Conservation (phyloP, 805 yeast species). For the Saturnispora bothae region DNA sequence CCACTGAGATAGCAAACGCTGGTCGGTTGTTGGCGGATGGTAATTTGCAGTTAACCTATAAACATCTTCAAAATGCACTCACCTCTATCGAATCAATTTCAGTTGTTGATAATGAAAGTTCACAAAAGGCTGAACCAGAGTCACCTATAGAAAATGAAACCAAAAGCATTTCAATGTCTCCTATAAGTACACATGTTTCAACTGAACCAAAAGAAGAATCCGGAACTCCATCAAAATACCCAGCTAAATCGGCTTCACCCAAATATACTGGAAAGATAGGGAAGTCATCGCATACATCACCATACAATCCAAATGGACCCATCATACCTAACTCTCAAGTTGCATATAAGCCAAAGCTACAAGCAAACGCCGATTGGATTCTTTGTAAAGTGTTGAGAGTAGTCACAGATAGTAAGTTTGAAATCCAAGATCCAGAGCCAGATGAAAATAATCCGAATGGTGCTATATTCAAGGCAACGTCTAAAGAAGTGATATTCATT, state of each 20-base stretch:
- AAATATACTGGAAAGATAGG: slow-evolving; percentile 13
- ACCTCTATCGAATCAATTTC: neutral
- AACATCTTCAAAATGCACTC: neutral
- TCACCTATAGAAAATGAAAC: neutral
- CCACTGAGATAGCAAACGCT: neutral
- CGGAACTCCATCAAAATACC: slow-evolving; percentile 4
- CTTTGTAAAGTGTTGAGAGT: slow-evolving; percentile 83
- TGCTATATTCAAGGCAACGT: slow-evolving; percentile 69
- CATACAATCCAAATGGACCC: slow-evolving; percentile 17
- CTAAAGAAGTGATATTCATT: slow-evolving; percentile 69
- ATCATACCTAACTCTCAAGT: slow-evolving; percentile 57
- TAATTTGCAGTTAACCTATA: neutral
- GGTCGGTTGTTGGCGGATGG: neutral
- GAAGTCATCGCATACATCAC: slow-evolving; percentile 14
- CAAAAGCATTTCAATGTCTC: neutral
- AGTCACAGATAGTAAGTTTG: slow-evolving; percentile 40
- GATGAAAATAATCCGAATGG: slow-evolving; percentile 89
- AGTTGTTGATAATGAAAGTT: neutral
- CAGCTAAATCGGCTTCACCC: slow-evolving; percentile 11
- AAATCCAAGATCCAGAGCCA: slow-evolving; percentile 96
- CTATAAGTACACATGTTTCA: neutral
- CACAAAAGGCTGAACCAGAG: neutral
- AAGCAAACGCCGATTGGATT: slow-evolving; percentile 79
- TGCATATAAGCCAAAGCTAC: slow-evolving; percentile 66
- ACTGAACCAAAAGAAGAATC: neutral